Evolutionary conservation across 495 filamentous ascomycete species (phyloP), one percentile per base, ranked within the genome.

Genomic region (Neurospora intermedia): DNA sequence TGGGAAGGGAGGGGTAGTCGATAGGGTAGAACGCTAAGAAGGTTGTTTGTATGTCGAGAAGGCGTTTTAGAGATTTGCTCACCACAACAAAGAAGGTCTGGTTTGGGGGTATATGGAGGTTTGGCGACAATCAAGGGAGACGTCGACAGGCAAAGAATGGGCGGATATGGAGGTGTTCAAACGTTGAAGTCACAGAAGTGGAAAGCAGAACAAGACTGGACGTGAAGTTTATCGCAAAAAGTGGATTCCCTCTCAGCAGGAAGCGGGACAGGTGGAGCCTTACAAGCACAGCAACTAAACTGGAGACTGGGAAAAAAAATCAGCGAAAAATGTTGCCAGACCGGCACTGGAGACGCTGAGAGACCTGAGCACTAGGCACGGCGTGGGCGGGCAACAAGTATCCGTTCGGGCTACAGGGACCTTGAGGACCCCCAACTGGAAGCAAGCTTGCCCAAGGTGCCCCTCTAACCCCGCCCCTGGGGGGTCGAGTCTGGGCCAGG

Each of bases 401-500:
- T 66, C 54, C 54, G 54, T 4, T 66, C 54, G 54, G 54, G 54
- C 54, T 66, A 66, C 54, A 66, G 54, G 54, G 54, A 66, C 27
- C 54, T 66, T 66, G 54, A 66, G 31, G 54, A 66, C 54, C 27
- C 27, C 54, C 54, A 66, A 66, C 35, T 31, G 27, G 27, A 31
- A 31, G 16, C 54, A 31, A 31, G 16, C 54, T 23, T 62, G 54
- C 54, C 23, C 31, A 62, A 35, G 16, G 54, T 62, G 13, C 54
- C 54, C 54, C 54, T 62, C 41, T 80, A 77, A 46, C 78, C 78
- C 79, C 77, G 75, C 79, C 72, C 76, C 75, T 11, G 62, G 78
- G 76, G 27, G 27, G 27, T 31, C 27, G 27, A 31, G 27, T 31
- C 27, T 31, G 43, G 69, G 78, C 77, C 75, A 80, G 78, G 78